phyloP scores from a whole-genome alignment of 2,329 filamentous ascomycete species.

The Cadophora malorum region DNA sequence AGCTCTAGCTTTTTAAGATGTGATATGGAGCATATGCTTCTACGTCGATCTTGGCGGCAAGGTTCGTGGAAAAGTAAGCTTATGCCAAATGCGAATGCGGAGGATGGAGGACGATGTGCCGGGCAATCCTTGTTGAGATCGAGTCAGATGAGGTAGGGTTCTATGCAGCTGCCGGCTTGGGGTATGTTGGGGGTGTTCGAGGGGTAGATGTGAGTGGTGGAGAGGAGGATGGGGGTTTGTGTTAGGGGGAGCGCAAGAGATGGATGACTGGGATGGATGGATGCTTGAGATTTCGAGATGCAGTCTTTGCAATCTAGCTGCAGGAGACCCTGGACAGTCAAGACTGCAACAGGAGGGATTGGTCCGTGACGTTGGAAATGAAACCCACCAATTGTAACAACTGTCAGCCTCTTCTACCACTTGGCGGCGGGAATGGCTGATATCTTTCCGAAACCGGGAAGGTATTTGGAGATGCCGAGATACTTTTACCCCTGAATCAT shows the following conservation, averaged over 20 bases:
- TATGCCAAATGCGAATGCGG: conserved; percentile 15
- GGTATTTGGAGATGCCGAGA: not conserved
- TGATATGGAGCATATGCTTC: not conserved
- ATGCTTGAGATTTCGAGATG: not conserved
- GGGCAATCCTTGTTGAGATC: not conserved
- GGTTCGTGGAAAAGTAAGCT: conserved; percentile 1
- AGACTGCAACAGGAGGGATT: conserved; percentile 4
- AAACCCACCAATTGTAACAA: conserved; percentile 5
- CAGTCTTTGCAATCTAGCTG: conserved; percentile 8
- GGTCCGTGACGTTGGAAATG: not conserved
- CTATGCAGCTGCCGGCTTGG: not conserved
- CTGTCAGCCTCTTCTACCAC: not conserved
- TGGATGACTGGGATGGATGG: not conserved
- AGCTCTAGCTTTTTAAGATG: not conserved
- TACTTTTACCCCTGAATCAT: not conserved
- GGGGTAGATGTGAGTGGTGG: conserved; percentile 1
- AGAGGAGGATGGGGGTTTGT: not conserved
- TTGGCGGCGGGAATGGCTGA: conserved; percentile 16
- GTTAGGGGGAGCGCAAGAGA: not conserved
- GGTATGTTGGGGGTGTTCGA: not conserved
- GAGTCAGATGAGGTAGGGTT: not conserved
- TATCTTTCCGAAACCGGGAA: conserved; percentile 14
- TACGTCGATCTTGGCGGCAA: conserved; percentile 6
- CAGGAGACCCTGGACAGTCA: not conserved
- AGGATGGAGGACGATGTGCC: not conserved